Evolutionary conservation across 345 rosid genomes (phyloP).

Genomic region (Raphanus raphanistrum): DNA sequence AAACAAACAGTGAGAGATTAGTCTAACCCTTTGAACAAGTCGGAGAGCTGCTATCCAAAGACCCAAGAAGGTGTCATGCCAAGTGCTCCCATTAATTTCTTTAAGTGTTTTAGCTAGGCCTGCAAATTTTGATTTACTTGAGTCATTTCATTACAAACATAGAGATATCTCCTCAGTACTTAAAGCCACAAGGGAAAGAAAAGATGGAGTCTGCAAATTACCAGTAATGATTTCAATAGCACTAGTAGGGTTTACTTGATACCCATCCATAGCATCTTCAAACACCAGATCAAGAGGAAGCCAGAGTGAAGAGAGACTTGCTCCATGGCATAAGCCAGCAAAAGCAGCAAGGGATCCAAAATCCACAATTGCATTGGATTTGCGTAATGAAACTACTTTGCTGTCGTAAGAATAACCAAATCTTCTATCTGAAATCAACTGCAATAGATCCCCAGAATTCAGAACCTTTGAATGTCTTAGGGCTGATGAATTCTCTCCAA

Average conservation of each 20-base stretch:
- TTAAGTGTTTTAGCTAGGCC: constrained; percentile 83
- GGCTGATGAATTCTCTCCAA: constrained; percentile 58
- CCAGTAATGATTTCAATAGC: constrained; percentile 80
- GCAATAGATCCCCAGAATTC: constrained; percentile 50
- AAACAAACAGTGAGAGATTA: constrained; percentile 23
- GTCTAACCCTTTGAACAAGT: constrained; percentile 91
- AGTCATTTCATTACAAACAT: constrained; percentile 10
- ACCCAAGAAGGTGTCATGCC: constrained; percentile 92
- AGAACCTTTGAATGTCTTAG: constrained; percentile 55
- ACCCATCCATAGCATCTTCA: constrained; percentile 96
- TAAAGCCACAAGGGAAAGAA: constrained; percentile 6
- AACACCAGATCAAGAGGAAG: constrained; percentile 91
- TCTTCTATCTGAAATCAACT: constrained; percentile 52
- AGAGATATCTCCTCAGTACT: constrained; percentile 7
- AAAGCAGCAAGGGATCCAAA: constrained; percentile 61
- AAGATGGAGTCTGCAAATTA: constrained; percentile 33
- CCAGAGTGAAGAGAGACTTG: constrained; percentile 78
- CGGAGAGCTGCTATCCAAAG: constrained; percentile 94
- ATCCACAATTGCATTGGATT: constrained; percentile 57
- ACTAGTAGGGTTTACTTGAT: constrained; percentile 72
- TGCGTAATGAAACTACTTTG: constrained; percentile 51
- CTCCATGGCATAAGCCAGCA: constrained; percentile 67
- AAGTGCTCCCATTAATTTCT: constrained; percentile 71
- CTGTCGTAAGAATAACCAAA: constrained; percentile 42
- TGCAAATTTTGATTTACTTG: constrained; percentile 35